phyloP scores from a whole-genome alignment of 2,329 filamentous ascomycete genomes.

The Cladophialophora exuberans region DNA sequence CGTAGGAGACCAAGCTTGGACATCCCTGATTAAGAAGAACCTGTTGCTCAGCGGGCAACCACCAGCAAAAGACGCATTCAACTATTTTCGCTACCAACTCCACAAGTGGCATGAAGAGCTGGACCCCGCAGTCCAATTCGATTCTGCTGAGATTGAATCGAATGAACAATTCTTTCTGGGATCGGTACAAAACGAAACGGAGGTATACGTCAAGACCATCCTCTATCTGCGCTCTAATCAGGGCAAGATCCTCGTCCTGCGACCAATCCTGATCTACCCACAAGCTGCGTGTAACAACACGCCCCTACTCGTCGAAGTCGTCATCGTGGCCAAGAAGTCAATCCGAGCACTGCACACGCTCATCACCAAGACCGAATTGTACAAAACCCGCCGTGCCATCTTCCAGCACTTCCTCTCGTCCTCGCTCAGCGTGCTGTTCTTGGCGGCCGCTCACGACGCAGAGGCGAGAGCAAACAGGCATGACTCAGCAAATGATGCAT shows the following conservation, averaged over 20 bases:
- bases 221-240: slow-evolving; percentile 16
- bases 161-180: slow-evolving; percentile 7
- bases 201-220: slow-evolving; percentile 10
- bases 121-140: slow-evolving; percentile 12
- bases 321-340: slow-evolving; percentile 9
- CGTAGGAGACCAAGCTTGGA: slow-evolving; percentile 15
- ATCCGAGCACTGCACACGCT: slow-evolving; percentile 3
- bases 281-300: slow-evolving; percentile 11
- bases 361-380: background rate
- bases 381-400: slow-evolving; percentile 13
- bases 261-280: slow-evolving; percentile 15
- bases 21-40: slow-evolving; percentile 7
- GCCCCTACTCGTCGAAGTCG: slow-evolving; percentile 4
- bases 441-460: slow-evolving; percentile 14
- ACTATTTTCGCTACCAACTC: slow-evolving; percentile 11
- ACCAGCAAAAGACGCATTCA: slow-evolving; percentile 7
- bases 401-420: slow-evolving; percentile 18
- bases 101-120: slow-evolving; percentile 14
- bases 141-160: slow-evolving; percentile 7
- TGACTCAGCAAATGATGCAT: background rate
- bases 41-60: slow-evolving; percentile 3
- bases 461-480: slow-evolving; percentile 2
- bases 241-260: slow-evolving; percentile 14
- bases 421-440: slow-evolving; percentile 10
- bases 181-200: background rate